These are phyloP conservation scores for Citrus sp. DNA, from an alignment of 345 rosid genomes.

Conservation along the genomic window DNA sequence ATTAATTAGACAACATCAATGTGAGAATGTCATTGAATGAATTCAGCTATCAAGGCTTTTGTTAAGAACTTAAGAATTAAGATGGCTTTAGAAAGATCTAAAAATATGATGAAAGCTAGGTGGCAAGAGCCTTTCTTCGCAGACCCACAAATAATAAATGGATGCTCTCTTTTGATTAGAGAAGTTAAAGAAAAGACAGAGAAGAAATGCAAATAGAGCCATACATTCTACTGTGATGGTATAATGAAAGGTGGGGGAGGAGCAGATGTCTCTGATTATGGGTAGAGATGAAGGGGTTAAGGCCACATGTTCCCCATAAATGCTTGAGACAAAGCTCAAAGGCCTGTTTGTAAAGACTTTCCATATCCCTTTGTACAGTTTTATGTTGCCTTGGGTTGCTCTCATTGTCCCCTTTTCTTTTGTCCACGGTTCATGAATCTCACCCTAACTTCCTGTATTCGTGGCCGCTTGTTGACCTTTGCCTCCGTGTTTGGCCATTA, in stretches of 20 bases:
- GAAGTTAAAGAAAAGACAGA: not conserved
- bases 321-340: slow-evolving; percentile 36
- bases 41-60: too few relatives aligned
- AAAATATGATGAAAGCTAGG: too few relatives aligned
- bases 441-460: slow-evolving; percentile 23
- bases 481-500: not conserved
- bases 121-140: too few relatives aligned
- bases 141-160: not conserved
- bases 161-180: not conserved
- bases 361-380: slow-evolving; percentile 34
- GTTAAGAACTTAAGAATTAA: too few relatives aligned
- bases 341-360: slow-evolving; percentile 18
- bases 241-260: slow-evolving; percentile 11
- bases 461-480: slow-evolving; percentile 40
- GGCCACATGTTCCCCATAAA: slow-evolving; percentile 52
- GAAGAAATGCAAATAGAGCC: not conserved
- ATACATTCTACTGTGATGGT: not conserved
- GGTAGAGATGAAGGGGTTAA: slow-evolving; percentile 32
- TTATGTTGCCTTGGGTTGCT: slow-evolving; percentile 41
- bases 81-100: too few relatives aligned
- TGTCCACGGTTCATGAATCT: slow-evolving; percentile 32
- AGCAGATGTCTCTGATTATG: slow-evolving; percentile 1
- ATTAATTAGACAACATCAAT: too few relatives aligned
- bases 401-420: slow-evolving; percentile 36
- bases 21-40: too few relatives aligned